Evolutionary conservation across 768 basidiomycete species (phyloP), one percentile per base, ranked within the genome.

Genomic region (Mycena haematopus): DNA sequence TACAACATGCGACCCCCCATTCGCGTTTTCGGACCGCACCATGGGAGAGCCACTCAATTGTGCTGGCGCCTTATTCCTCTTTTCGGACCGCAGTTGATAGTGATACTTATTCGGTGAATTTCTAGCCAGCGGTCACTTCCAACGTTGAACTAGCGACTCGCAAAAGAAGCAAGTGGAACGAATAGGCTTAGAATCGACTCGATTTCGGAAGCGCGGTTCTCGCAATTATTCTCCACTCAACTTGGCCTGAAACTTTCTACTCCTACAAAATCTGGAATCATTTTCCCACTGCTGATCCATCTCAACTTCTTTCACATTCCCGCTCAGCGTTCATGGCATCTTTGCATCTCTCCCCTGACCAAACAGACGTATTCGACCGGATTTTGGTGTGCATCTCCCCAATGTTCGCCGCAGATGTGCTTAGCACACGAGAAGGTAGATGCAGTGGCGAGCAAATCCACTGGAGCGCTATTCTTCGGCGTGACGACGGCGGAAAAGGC

Each of bases 391-490:
- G 45, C 15, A 4, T 19, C 29, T 45, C 31, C 40, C 40, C n/a
- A 19, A 6, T 19, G n/a, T n/a, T 13, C 10, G 13, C 29, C 38
- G 13, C 42, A 8, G 22, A 33, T 19, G 31, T 4, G n/a, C 3
- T 21, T 15, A 7, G 21, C 17, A 7, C n/a, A 31, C 10, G 9
- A 1, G 17, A 56, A 36, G 60, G 33, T 40, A 7, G 42, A 56
- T 21, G 54, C 55, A 4, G 60, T 56, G 0, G 40, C 21, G 38
- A 54, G 33, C 44, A 63, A 47, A 53, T 45, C 50, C 9, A 57
- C 44, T n/a, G 51, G 50, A 11, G 36, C 42, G 7, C 21, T 63
- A 3, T 52, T 58, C 36, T 46, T 53, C 42, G 62, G 51, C 15
- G 52, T 63, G 7, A 53, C 51, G 14, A 47, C 38, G 15, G 56